A percentile compares a stretch with the other conserved stretches of the same genome.
Evolutionary conservation across 768 basidiomycete species (phyloP).

Genomic region (Candolleomyces eurysporus): DNA sequence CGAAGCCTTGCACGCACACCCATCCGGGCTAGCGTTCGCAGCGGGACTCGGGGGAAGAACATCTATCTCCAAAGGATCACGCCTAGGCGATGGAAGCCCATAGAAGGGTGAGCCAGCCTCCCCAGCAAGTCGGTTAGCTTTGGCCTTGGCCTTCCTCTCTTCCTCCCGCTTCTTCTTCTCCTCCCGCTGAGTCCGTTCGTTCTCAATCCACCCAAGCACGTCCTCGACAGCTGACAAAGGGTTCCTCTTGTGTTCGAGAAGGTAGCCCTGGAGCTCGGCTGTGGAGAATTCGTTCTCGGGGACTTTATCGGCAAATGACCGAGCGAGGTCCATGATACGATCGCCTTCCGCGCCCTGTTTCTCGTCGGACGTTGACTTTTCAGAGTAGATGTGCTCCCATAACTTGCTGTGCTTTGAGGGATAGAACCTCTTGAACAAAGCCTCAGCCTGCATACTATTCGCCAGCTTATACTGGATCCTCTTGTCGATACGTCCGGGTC

Average conservation of each 20-base stretch:
- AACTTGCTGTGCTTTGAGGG: slow-evolving; percentile 24
- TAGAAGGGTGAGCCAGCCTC: neutral
- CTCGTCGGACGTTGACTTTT: slow-evolving; percentile 12
- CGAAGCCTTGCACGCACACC: too few relatives aligned
- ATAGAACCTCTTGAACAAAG: slow-evolving; percentile 51
- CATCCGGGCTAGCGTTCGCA: too few relatives aligned
- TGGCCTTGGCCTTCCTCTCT: slow-evolving; percentile 23
- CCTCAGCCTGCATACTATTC: slow-evolving; percentile 40
- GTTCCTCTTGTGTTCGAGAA: slow-evolving; percentile 41
- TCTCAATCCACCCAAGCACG: slow-evolving; percentile 38
- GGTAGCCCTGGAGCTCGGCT: slow-evolving; percentile 59
- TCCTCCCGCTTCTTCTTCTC: slow-evolving; percentile 33
- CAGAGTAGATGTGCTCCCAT: neutral
- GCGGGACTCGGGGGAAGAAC: too few relatives aligned
- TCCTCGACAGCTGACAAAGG: slow-evolving; percentile 31
- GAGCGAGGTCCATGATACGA: slow-evolving; percentile 30
- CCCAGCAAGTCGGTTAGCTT: slow-evolving; percentile 13
- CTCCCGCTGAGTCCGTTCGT: slow-evolving; percentile 22
- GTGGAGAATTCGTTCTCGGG: slow-evolving; percentile 51
- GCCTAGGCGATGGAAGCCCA: too few relatives aligned
- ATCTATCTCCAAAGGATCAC: too few relatives aligned
- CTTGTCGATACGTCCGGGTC: slow-evolving; percentile 55
- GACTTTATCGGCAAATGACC: slow-evolving; percentile 37
- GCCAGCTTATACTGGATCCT: slow-evolving; percentile 50
- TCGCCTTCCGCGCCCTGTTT: neutral